Evolutionary conservation across 352 stramenopile species (phyloP).

Genomic region (Albugo laibachii): DNA sequence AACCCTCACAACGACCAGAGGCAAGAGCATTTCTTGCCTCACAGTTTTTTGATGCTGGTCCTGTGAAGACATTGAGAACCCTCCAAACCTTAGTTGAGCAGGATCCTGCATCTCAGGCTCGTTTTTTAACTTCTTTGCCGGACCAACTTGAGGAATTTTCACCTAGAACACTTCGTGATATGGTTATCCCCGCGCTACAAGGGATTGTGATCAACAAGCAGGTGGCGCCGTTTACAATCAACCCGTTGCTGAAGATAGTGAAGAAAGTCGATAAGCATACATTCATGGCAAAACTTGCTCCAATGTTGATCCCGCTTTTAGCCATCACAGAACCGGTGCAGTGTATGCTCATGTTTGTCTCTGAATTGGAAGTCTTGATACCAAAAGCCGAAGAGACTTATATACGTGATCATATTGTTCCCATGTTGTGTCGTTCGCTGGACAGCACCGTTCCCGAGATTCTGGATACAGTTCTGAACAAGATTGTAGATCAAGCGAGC

Average conservation of each 20-base stretch:
- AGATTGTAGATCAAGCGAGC: slow-evolving; percentile 72
- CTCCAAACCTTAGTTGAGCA: slow-evolving; percentile 71
- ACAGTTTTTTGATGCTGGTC: slow-evolving; percentile 71
- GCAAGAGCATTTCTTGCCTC: slow-evolving; percentile 58
- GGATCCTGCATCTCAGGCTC: slow-evolving; percentile 56
- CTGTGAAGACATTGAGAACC: slow-evolving; percentile 63
- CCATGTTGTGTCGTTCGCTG: slow-evolving; percentile 65
- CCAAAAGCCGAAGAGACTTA: slow-evolving; percentile 74
- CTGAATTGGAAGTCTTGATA: slow-evolving; percentile 57
- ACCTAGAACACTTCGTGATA: slow-evolving; percentile 54
- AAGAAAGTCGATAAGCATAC: slow-evolving; percentile 73
- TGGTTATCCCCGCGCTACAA: slow-evolving; percentile 64
- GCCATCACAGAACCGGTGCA: slow-evolving; percentile 72
- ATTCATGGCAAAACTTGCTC: slow-evolving; percentile 49
- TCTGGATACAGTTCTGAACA: slow-evolving; percentile 72
- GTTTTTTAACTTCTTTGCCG: slow-evolving; percentile 52
- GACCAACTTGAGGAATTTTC: slow-evolving; percentile 64
- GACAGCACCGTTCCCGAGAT: slow-evolving; percentile 75
- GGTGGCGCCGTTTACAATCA: slow-evolving; percentile 75
- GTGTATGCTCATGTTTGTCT: slow-evolving; percentile 83
- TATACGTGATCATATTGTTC: slow-evolving; percentile 77
- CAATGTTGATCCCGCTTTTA: slow-evolving; percentile 65
- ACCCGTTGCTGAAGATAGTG: slow-evolving; percentile 74
- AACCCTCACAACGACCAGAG: slow-evolving; percentile 38
- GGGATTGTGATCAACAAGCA: slow-evolving; percentile 70